phyloP scores from a whole-genome alignment of 2,329 filamentous ascomycete genomes.

The Penicillium sp. region DNA sequence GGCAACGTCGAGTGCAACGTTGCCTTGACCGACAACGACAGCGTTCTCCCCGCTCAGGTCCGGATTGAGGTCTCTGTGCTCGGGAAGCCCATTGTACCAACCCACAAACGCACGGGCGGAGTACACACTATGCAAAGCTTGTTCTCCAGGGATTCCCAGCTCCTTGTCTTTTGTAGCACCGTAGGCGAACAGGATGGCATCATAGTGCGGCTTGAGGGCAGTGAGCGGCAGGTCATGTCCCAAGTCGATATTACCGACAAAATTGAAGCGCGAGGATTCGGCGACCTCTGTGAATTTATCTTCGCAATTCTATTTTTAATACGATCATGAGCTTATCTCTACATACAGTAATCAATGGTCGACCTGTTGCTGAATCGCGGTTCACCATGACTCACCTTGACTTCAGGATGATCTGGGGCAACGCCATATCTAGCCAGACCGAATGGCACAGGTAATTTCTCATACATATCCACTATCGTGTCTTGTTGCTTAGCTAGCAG shows the following conservation, averaged over 20 bases:
- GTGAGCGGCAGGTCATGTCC: slow-evolving; percentile 68
- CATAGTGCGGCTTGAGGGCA: slow-evolving; percentile 75
- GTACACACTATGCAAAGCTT: slow-evolving; percentile 66
- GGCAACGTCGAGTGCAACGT: slow-evolving; percentile 92
- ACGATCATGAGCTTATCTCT: neutral
- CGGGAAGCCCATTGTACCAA: slow-evolving; percentile 96
- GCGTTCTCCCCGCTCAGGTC: slow-evolving; percentile 77
- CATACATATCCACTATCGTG: slow-evolving; percentile 89
- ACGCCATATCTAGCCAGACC: slow-evolving; percentile 92
- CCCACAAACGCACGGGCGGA: slow-evolving; percentile 92
- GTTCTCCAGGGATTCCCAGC: slow-evolving; percentile 76
- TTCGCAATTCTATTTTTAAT: slow-evolving; percentile 72
- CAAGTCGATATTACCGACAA: slow-evolving; percentile 84
- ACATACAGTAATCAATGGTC: neutral
- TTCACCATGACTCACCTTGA: slow-evolving; percentile 65
- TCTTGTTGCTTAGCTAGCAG: slow-evolving; percentile 73
- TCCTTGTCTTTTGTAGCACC: slow-evolving; percentile 81
- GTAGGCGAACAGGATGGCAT: slow-evolving; percentile 89
- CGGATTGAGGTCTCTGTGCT: slow-evolving; percentile 70
- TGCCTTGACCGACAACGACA: slow-evolving; percentile 89
- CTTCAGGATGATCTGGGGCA: slow-evolving; percentile 96
- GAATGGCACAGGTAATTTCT: slow-evolving; percentile 86
- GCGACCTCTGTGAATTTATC: slow-evolving; percentile 91
- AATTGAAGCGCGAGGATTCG: slow-evolving; percentile 76
- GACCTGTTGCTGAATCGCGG: neutral